Conservation (phyloP, 169 alveolate genomes). For the Cystoisospora suis region DNA sequence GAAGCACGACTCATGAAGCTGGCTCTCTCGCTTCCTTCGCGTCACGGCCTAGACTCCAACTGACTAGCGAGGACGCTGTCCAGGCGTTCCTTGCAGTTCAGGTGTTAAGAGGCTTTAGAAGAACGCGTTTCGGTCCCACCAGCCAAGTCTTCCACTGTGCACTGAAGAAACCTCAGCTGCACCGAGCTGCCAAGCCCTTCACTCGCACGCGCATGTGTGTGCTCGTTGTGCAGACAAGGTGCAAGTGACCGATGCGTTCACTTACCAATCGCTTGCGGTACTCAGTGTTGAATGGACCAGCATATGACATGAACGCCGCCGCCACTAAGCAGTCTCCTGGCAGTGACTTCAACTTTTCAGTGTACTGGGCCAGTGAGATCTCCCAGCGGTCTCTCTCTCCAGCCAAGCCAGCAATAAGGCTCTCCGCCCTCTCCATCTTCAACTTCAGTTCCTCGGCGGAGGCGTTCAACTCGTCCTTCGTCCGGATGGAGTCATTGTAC, state of each 20-base stretch:
- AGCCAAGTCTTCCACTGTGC: too few species aligned
- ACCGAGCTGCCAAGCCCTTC: too few species aligned
- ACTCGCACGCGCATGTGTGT: too few species aligned
- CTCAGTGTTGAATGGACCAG: slow-evolving; percentile 93
- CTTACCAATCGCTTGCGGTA: slow-evolving; percentile 79
- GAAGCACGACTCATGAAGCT: too few species aligned
- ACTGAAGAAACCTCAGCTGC: too few species aligned
- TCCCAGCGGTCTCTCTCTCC: slow-evolving; percentile 94
- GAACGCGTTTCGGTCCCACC: too few species aligned
- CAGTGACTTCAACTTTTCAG: slow-evolving; percentile 82
- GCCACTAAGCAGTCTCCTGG: slow-evolving; percentile 85
- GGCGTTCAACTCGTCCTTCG: slow-evolving; percentile 85
- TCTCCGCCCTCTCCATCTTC: slow-evolving; percentile 93
- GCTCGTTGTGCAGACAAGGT: too few species aligned
- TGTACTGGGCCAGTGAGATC: slow-evolving; percentile 82
- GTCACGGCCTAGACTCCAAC: too few species aligned
- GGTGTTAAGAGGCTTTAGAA: too few species aligned
- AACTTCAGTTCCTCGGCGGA: slow-evolving; percentile 78
- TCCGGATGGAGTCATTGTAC: slow-evolving; percentile 84
- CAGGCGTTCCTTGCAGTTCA: too few species aligned
- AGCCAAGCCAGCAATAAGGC: slow-evolving; percentile 90
- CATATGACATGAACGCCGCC: slow-evolving; percentile 91
- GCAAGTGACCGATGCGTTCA: neutral
- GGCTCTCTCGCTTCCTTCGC: too few species aligned
- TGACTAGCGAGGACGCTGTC: too few species aligned